A percentile compares a stretch with the other conserved stretches of the same genome.
Conservation (phyloP, 2,329 filamentous ascomycete species). For the Calycina herbarum region DNA sequence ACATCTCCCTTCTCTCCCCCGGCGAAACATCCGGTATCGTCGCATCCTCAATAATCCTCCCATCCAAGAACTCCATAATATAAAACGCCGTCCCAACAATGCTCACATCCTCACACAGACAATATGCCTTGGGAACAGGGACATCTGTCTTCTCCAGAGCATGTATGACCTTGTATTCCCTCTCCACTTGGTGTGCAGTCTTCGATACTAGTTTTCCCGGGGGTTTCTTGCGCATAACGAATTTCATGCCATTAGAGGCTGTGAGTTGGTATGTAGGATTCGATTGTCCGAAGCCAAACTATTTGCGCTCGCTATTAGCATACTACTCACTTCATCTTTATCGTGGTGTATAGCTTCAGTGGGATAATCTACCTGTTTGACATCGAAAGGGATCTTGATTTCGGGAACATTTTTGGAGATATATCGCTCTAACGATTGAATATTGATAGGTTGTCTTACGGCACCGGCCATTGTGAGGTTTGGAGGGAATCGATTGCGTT, state of each 20-base stretch:
- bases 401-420: constrained; percentile 75
- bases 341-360: neutral
- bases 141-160: constrained; percentile 79
- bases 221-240: constrained; percentile 95
- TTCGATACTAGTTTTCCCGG: constrained; percentile 91
- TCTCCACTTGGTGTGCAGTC: constrained; percentile 94
- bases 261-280: constrained; percentile 96
- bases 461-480: constrained; percentile 69
- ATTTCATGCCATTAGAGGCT: constrained; percentile 66
- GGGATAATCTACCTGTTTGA: constrained; percentile 73
- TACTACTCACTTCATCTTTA: neutral
- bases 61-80: constrained; percentile 94
- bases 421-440: constrained; percentile 76
- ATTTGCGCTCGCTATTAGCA: constrained; percentile 6
- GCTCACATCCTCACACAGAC: constrained; percentile 77
- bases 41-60: constrained; percentile 89
- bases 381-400: constrained; percentile 77
- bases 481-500: constrained; percentile 5
- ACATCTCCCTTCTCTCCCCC: constrained; percentile 71
- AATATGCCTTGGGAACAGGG: constrained; percentile 79
- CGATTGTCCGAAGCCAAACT: constrained; percentile 97
- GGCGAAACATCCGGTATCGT: constrained; percentile 71
- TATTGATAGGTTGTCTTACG: constrained; percentile 87
- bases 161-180: constrained; percentile 88
- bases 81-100: constrained; percentile 93